Evolutionary conservation across 148 eudicot species (phyloP).

Genomic region (Tetragonia tetragonoides): DNA sequence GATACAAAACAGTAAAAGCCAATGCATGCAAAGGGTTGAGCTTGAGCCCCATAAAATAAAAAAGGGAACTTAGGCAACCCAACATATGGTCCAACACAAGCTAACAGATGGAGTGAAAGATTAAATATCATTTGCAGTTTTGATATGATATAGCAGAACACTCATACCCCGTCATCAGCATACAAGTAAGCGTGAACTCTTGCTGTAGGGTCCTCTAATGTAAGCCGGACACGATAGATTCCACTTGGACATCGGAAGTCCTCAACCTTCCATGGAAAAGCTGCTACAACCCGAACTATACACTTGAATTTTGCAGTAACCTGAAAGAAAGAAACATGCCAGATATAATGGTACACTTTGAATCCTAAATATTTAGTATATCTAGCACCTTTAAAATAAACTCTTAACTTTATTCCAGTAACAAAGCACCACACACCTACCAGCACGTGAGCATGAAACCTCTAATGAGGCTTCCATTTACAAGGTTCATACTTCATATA

Average conservation of each 20-base stretch:
- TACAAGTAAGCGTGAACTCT: constrained; percentile 73
- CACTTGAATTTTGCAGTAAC: constrained; percentile 75
- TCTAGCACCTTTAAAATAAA: no score
- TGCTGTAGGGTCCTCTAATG: constrained; percentile 90
- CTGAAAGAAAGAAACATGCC: constrained; percentile 32
- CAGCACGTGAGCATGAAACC: no score
- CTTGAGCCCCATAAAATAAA: no score
- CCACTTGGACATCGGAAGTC: constrained; percentile 58
- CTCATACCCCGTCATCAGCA: constrained; percentile 79
- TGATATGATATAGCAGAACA: background rate
- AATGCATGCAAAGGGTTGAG: no score
- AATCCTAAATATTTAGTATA: no score
- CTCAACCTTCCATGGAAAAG: constrained; percentile 57
- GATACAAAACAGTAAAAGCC: no score
- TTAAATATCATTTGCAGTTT: background rate
- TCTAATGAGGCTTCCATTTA: no score
- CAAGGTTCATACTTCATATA: no score
- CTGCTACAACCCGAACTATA: constrained; percentile 69
- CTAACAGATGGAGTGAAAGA: background rate
- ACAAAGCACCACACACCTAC: no score
- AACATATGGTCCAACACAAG: no score
- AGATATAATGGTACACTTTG: background rate
- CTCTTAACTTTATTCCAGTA: no score
- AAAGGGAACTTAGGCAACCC: no score
- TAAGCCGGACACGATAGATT: constrained; percentile 57